These are phyloP conservation scores for Stephania cephalantha DNA, from an alignment of 164 flowering plant species.

Conservation along the genomic window DNA sequence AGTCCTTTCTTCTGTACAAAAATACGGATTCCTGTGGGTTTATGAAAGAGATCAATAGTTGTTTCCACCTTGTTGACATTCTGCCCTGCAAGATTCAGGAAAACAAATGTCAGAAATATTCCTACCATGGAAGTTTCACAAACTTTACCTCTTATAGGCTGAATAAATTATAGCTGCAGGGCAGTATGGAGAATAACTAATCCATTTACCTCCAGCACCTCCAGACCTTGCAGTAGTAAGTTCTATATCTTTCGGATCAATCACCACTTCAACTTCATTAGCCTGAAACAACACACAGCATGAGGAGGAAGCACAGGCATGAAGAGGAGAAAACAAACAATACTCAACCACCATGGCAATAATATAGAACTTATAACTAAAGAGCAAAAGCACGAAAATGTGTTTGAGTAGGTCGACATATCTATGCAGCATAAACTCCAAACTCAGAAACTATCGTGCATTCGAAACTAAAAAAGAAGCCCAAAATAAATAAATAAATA, in stretches of 20 bases:
- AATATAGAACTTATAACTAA: background rate
- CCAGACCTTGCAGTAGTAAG: constrained; percentile 96
- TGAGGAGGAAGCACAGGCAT: background rate
- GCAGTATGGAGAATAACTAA: background rate
- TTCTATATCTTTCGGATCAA: constrained; percentile 95
- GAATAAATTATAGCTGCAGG: background rate
- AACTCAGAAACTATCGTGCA: too few relatives aligned
- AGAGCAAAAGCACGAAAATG: background rate
- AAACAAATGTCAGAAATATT: constrained; percentile 5
- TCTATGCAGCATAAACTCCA: background rate
- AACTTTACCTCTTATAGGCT: background rate
- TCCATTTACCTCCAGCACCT: constrained; percentile 88
- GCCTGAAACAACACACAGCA: constrained; percentile 35
- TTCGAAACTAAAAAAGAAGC: too few relatives aligned
- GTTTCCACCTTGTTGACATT: constrained; percentile 99
- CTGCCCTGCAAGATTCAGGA: constrained; percentile 62
- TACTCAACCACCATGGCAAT: background rate
- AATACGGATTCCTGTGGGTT: constrained; percentile 96
- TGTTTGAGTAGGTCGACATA: background rate
- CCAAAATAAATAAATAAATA: too few relatives aligned
- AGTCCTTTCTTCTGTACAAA: constrained; percentile 94
- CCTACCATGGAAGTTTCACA: background rate
- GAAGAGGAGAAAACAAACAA: background rate
- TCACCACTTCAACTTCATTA: constrained; percentile 91
- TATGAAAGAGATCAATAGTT: constrained; percentile 89